Percentiles rank a stretch among this genome's conserved stretches.
phyloP scores from a whole-genome alignment of 164 flowering plant species.

The Berberis vulgaris region DNA sequence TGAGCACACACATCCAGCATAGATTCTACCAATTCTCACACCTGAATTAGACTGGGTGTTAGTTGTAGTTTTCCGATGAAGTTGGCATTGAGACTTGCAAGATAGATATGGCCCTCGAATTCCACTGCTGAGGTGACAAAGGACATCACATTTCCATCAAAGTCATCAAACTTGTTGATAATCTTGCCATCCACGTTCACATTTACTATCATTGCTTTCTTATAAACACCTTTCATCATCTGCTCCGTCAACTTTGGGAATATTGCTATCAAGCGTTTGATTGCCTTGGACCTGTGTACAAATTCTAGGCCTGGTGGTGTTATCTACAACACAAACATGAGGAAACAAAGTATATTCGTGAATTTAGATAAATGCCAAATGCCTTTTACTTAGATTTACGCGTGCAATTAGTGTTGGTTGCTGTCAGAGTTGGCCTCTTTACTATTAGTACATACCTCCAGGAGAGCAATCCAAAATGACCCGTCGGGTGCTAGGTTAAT shows the following conservation, averaged over 20 bases:
- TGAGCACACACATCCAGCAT: too few species aligned
- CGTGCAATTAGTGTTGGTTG: too few species aligned
- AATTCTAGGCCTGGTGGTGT: slow-evolving; percentile 22
- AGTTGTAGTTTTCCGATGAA: slow-evolving; percentile 49
- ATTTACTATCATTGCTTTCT: slow-evolving; percentile 48
- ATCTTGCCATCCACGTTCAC: slow-evolving; percentile 50
- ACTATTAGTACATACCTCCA: slow-evolving; percentile 26
- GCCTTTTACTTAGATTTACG: too few species aligned
- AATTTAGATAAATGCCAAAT: too few species aligned
- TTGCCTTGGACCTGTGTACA: slow-evolving; percentile 31
- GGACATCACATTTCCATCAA: slow-evolving; percentile 45
- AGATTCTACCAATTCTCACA: too few species aligned
- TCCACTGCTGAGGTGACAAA: slow-evolving; percentile 64
- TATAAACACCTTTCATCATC: neutral
- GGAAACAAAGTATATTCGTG: too few species aligned
- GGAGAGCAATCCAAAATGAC: slow-evolving; percentile 63
- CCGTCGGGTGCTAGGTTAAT: slow-evolving; percentile 77
- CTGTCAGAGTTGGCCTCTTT: too few species aligned
- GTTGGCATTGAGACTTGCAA: slow-evolving; percentile 48
- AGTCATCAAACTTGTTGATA: slow-evolving; percentile 39
- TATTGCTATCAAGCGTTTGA: slow-evolving; percentile 31
- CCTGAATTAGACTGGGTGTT: neutral
- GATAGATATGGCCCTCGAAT: slow-evolving; percentile 53
- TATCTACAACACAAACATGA: slow-evolving; percentile 19
- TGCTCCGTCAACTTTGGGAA: slow-evolving; percentile 23